Conservation (phyloP, 176 grass and related monocot genomes). For the Sorghum bicolor region Sorghum_bicolor_NCBIv3 NC_012878.2:53092501-53093000, state of each 20-base stretch:
- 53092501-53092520: constrained; percentile 63
- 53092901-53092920: background rate
- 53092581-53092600: constrained; percentile 85
- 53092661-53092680: background rate
- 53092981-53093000: background rate
- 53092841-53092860: background rate
- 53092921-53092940: background rate
- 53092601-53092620: constrained; percentile 43
- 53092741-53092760: constrained; percentile 72
- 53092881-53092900: background rate
- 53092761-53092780: background rate
- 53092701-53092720: background rate
- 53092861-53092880: background rate
- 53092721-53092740: constrained; percentile 71
- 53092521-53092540: constrained; percentile 61
- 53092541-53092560: constrained; percentile 61
- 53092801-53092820: background rate
- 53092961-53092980: background rate
- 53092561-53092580: constrained; percentile 71
- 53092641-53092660: constrained; percentile 18
- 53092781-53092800: background rate
- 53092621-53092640: constrained; percentile 43
- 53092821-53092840: background rate
- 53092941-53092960: background rate
- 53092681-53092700: background rate